Evolutionary conservation across 768 basidiomycete genomes (phyloP).

Genomic region (Lanmaoa pseudosensibilis): DNA sequence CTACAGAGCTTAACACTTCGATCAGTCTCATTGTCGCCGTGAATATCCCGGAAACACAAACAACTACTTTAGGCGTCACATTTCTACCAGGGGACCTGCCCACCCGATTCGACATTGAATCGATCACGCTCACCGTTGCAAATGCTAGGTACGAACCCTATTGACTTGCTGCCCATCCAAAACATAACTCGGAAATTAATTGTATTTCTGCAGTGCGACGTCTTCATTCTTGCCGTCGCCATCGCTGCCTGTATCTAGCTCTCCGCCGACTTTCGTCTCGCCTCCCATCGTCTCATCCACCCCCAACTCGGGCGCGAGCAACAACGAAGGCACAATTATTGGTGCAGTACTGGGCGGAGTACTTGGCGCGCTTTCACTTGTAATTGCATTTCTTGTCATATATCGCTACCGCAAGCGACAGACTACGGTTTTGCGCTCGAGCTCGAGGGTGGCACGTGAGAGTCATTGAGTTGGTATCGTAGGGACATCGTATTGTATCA

Average conservation of each 20-base stretch:
- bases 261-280: conserved; percentile 15
- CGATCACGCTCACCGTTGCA: conserved; percentile 38
- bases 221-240: conserved; percentile 27
- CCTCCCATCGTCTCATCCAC: conserved; percentile 9
- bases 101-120: conserved; percentile 40
- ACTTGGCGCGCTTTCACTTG: conserved; percentile 14
- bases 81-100: conserved; percentile 31
- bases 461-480: neutral
- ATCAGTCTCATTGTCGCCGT: conserved; percentile 40
- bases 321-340: conserved; percentile 14
- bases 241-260: conserved; percentile 26
- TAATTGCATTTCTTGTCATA: conserved; percentile 4
- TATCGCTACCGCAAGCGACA: conserved; percentile 9
- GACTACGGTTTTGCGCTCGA: neutral
- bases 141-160: conserved; percentile 34
- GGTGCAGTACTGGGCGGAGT: conserved; percentile 13
- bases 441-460: neutral
- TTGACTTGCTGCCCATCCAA: neutral
- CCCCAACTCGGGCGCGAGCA: neutral
- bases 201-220: conserved; percentile 19
- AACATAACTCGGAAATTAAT: neutral
- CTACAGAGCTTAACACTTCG: conserved; percentile 41
- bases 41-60: conserved; percentile 39
- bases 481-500: neutral
- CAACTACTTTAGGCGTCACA: conserved; percentile 45